Conservation (phyloP, 139 green algal species). For the Nannochloris sp. region DNA sequence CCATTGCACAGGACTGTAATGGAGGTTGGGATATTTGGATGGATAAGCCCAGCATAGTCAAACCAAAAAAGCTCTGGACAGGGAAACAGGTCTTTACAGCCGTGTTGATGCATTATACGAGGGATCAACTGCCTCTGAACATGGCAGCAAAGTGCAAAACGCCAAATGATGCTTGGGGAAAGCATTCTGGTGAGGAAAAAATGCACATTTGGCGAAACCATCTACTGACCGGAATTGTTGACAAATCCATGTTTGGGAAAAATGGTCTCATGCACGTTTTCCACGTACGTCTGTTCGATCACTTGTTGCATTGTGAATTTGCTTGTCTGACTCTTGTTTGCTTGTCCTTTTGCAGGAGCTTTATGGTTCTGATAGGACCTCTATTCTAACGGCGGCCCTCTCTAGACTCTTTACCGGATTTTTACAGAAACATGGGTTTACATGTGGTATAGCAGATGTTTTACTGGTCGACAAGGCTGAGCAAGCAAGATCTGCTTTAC, state of each 20-base stretch:
- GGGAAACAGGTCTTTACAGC: slow-evolving; percentile 83
- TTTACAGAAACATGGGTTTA: slow-evolving; percentile 85
- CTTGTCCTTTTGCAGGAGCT: slow-evolving; percentile 59
- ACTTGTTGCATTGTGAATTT: slow-evolving; percentile 9
- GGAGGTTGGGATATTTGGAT: slow-evolving; percentile 42
- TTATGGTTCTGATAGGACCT: slow-evolving; percentile 74
- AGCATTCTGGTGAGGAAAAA: slow-evolving; percentile 43
- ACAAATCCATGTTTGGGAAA: slow-evolving; percentile 93
- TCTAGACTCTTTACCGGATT: slow-evolving; percentile 81
- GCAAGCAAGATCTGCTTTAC: slow-evolving; percentile 29
- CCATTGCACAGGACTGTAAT: slow-evolving; percentile 19
- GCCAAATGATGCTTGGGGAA: slow-evolving; percentile 71
- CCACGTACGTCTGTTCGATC: neutral
- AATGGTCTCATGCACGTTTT: slow-evolving; percentile 89
- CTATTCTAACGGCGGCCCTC: slow-evolving; percentile 66
- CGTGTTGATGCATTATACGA: slow-evolving; percentile 63
- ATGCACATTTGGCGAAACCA: slow-evolving; percentile 60
- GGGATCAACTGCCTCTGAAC: slow-evolving; percentile 67
- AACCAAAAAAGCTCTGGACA: slow-evolving; percentile 76
- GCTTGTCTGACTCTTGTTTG: neutral
- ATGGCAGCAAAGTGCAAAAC: slow-evolving; percentile 60
- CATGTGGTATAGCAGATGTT: slow-evolving; percentile 89
- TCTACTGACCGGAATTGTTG: slow-evolving; percentile 74
- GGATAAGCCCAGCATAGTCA: slow-evolving; percentile 64
- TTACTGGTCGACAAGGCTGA: slow-evolving; percentile 58